Evolutionary conservation across 768 basidiomycete genomes (phyloP), one percentile per base, ranked within the genome.

Genomic region (Amanita rubescens): DNA sequence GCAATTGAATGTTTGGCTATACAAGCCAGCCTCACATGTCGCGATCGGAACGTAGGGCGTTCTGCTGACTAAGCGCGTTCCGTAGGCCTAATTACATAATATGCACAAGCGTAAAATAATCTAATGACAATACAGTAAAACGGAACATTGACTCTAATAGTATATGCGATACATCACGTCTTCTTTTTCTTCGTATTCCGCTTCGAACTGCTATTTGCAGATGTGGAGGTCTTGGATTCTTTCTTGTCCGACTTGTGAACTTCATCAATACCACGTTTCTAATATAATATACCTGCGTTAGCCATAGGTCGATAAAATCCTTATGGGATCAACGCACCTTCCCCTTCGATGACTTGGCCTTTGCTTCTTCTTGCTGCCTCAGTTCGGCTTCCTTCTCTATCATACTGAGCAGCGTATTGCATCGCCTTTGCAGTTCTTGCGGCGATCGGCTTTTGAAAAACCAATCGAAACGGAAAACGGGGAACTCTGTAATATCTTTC

Each of bases 381-480:
- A 73, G 71, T 64, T 79, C 79, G n/a, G 84, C 86, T 68, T 98
- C 95, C 73, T 94, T 95, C 71, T 91, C 86, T 57, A 99, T 90
- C 82, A 96, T 90, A 9, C 83, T 76, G 24, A 96, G 62, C 34
- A 97, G 65, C 2, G 95, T 96, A 60, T 86, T 86, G 62, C 93
- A 96, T 51, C 95, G 73, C 58, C 95, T 74, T 62, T 86, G 83
- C 53, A 98, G 70, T 69, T 98, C 95, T 62, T 90, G 85, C 2
- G 91, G 84, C 10, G 88, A 90, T 51, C 95, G 74, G 58, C 90
- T 92, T 75, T 95, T 94, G 77, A 94, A 87, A 74, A 96, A 97
- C 95, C 94, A 97, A 63, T 97, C 94, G 62, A 98, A 98, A 19
- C 94, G 77, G 73, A 97, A 99, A 12, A 94, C 88, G 1, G 95